These are phyloP conservation scores for Comarum palustre DNA, from an alignment of 306 rosid genomes.

Conservation along the genomic window DNA sequence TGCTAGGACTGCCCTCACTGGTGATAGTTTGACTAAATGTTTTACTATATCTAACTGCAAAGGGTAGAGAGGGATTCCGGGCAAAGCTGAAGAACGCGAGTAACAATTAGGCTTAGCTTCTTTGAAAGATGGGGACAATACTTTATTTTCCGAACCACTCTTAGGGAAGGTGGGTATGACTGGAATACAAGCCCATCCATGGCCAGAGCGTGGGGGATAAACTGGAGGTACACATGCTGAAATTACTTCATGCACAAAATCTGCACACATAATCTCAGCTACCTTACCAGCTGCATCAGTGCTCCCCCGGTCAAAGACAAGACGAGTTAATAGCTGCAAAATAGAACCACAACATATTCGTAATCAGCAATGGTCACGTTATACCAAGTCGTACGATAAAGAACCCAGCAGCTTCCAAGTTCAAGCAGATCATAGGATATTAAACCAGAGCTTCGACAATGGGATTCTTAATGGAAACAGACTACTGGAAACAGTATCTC, in stretches of 20 bases:
- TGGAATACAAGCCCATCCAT: constrained; percentile 98
- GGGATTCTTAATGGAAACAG: background rate
- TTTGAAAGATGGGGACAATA: constrained; percentile 72
- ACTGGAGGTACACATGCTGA: constrained; percentile 98
- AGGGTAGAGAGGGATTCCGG: constrained; percentile 85
- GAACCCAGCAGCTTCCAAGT: background rate
- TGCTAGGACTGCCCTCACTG: constrained; percentile 94
- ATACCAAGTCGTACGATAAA: background rate
- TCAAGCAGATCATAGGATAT: background rate
- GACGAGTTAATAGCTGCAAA: constrained; percentile 86
- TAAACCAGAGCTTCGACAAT: background rate
- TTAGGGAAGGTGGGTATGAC: constrained; percentile 66
- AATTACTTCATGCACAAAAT: constrained; percentile 94
- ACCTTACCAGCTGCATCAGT: constrained; percentile 95
- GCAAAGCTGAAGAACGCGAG: constrained; percentile 61
- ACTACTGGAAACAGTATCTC: too few species aligned
- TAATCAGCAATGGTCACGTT: background rate
- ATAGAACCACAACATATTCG: constrained; percentile 17
- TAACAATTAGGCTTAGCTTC: constrained; percentile 79
- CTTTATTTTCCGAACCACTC: constrained; percentile 73
- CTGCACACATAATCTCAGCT: constrained; percentile 93
- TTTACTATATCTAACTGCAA: constrained; percentile 86
- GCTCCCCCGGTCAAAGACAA: constrained; percentile 95
- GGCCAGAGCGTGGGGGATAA: constrained; percentile 89
- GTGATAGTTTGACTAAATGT: constrained; percentile 92